Evolutionary conservation across 2,329 filamentous ascomycete genomes (phyloP).

Genomic region (Xylariomycetidae sp.): DNA sequence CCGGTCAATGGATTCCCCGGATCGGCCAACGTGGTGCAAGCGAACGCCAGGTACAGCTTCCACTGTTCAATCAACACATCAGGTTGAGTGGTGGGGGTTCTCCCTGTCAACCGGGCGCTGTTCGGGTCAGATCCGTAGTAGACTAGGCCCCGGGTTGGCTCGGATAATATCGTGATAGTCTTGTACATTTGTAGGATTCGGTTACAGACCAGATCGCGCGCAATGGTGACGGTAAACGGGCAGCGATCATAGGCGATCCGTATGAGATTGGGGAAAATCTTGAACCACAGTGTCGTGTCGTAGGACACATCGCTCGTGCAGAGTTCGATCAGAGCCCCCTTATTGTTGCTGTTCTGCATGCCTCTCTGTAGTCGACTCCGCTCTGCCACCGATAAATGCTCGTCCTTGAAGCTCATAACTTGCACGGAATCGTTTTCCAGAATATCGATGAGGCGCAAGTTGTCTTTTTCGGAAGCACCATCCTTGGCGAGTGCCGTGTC

Average conservation of each 20-base stretch:
- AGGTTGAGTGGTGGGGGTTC: slow-evolving; percentile 67
- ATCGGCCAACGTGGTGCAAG: slow-evolving; percentile 89
- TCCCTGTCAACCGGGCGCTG: slow-evolving; percentile 45
- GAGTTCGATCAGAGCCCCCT: slow-evolving; percentile 85
- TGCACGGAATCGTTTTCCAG: slow-evolving; percentile 84
- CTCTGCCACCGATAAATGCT: slow-evolving; percentile 86
- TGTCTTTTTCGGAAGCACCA: slow-evolving; percentile 53
- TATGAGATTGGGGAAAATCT: slow-evolving; percentile 93
- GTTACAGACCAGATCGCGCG: slow-evolving; percentile 87
- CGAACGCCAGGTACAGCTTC: slow-evolving; percentile 96
- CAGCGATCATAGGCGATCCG: slow-evolving; percentile 87
- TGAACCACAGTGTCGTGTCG: slow-evolving; percentile 94
- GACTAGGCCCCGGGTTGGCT: slow-evolving; percentile 61
- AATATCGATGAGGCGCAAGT: slow-evolving; percentile 77
- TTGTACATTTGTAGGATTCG: slow-evolving; percentile 91
- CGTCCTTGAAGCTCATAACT: slow-evolving; percentile 89
- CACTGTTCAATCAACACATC: slow-evolving; percentile 93
- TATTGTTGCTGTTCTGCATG: slow-evolving; percentile 75
- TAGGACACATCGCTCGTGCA: slow-evolving; percentile 95
- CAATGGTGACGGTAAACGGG: slow-evolving; percentile 84
- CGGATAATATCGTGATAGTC: slow-evolving; percentile 72
- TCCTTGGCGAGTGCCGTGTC: slow-evolving; percentile 80
- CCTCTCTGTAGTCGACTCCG: slow-evolving; percentile 87
- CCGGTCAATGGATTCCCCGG: slow-evolving; percentile 62
- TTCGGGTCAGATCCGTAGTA: slow-evolving; percentile 58